Base-by-base conservation (phyloP, 1,284 basidiomycete species). In the Golubevia sp. region DNA sequence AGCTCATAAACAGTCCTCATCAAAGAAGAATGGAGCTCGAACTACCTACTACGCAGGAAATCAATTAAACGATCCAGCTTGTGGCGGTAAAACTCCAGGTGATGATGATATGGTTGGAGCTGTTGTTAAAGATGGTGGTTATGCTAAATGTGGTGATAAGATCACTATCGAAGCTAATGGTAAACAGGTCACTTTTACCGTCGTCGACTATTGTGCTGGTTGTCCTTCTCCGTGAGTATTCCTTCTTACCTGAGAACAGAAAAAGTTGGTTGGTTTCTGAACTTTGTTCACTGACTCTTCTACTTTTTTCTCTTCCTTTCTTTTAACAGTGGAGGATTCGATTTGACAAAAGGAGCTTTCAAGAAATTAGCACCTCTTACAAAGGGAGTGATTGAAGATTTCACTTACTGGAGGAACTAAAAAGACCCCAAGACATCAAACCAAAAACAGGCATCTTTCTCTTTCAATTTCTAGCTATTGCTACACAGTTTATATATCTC, bases 1-100 rank as follows among this genome's bases (percentile, higher is more conserved):
- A 34, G 11, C 5, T 34, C 30, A 34, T 34, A 44, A 44, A 13
- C 38, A 44, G 13, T 13, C 11, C 11, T 8, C 38, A 44, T 8
- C 11, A 8, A 44, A 13, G 13, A 44, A 44, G 38, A 59, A 53
- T 74, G 34, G 38, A 13, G 38, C 18, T 44, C 11, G 38, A 44
- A 18, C 18, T 44, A 79, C 77, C 59, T 79, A 70, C 67, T 79
- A 79, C 66, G 68, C 52, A 15, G 77, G 77, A 52, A 30, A 26
- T 20, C 78, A 80, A 63, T 68, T 82, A 15, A 25, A 64, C 34
- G 62, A 70, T 59, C 79, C 79, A 1, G 76, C 77, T 18, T 81
- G 79, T 62, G 77, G 77, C 30, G 79, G 79, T 7, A n/a, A 63
- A 1, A 66, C 67, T 5, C 79, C 79, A 3, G 60, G 30, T 18